Conservation (phyloP, 768 basidiomycete species). For the Sporobolomyces phaffii region DNA sequence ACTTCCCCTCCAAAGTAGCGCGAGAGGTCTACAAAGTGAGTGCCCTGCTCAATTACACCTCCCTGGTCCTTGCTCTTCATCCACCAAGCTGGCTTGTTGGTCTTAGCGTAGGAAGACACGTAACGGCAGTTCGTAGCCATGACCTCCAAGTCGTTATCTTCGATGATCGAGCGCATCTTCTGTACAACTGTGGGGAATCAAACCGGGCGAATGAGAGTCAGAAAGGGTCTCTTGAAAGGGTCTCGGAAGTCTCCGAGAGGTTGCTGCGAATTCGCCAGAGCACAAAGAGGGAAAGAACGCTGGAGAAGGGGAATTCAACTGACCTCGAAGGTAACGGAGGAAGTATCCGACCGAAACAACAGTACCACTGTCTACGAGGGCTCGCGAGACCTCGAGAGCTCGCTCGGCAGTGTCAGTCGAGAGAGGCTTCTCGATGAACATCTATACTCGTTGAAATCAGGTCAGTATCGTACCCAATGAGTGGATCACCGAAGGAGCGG, state of each 20-base stretch:
- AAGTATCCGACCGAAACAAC: conserved; percentile 41
- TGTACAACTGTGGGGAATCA: conserved; percentile 84
- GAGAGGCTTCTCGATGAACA: conserved; percentile 44
- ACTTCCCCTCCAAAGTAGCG: conserved; percentile 50
- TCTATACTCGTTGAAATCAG: too few relatives aligned
- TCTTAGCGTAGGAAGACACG: conserved; percentile 64
- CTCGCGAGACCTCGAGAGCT: conserved; percentile 26
- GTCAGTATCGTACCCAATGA: too few relatives aligned
- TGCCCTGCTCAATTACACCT: conserved; percentile 58
- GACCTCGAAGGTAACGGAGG: conserved; percentile 38
- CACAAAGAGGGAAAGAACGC: too few relatives aligned
- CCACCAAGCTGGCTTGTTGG: conserved; percentile 80
- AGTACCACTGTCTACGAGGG: conserved; percentile 34
- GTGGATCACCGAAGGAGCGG: too few relatives aligned
- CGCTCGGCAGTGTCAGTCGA: conserved; percentile 37
- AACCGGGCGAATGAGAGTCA: background rate
- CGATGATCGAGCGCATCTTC: conserved; percentile 91
- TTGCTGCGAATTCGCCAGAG: too few relatives aligned
- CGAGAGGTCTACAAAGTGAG: conserved; percentile 61
- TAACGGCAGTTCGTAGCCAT: conserved; percentile 96
- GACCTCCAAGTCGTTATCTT: conserved; percentile 86
- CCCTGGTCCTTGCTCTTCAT: conserved; percentile 74
- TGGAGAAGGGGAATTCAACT: background rate
- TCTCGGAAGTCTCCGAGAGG: too few relatives aligned
- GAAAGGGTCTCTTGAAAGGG: too few relatives aligned